Evolutionary conservation across 108 stramenopile genomes (phyloP), one percentile per base, ranked within the genome.

Genomic region (Stephanodiscus minutulus): DNA sequence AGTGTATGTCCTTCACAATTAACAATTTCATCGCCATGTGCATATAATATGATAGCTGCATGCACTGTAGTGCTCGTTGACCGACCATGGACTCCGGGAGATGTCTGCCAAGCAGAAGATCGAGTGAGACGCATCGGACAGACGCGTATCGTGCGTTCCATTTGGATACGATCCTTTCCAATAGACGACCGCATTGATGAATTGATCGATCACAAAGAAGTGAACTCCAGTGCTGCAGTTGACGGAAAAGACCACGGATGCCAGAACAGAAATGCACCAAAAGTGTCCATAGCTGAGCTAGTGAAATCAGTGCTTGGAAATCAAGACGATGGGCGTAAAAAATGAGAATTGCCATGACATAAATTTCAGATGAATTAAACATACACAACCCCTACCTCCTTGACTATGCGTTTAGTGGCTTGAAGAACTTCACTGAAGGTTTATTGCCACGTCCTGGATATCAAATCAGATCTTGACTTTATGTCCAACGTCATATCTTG

Each of bases 61-160:
- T 72, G 84, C 24, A 92, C 91, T 7, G 81, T 95, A 15, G 87
- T 95, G 66, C 74, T 91, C 13, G 36, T 92, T 21, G 94, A 95
- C 50, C 83, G 94, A 25, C 90, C 94, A 21, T 95, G 94, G 94
- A 95, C 91, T 29, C 90, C 94, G 9, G 94, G 86, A 7, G 88
- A 87, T 70, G 80, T 74, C 9, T 52, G 66, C 33, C 83, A 87
- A 61, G 89, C 87, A 1, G 90, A 91, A 76, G 94, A 95, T 54
- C 61, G 94, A 49, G 90, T 95, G 10, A 75, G 89, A 13, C 79
- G 94, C n/a, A 95, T 95, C 27, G 94, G 94, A 5, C 94, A 95
- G 73, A 83, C 60, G 5, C 72, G 85, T 27, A 61, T 78, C 10
- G 88, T 88, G 13, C 76, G 61, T 36, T 83, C 81, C 36, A 87